phyloP scores from a whole-genome alignment of 805 yeast genomes.

The Wickerhamomyces silvicola region DNA sequence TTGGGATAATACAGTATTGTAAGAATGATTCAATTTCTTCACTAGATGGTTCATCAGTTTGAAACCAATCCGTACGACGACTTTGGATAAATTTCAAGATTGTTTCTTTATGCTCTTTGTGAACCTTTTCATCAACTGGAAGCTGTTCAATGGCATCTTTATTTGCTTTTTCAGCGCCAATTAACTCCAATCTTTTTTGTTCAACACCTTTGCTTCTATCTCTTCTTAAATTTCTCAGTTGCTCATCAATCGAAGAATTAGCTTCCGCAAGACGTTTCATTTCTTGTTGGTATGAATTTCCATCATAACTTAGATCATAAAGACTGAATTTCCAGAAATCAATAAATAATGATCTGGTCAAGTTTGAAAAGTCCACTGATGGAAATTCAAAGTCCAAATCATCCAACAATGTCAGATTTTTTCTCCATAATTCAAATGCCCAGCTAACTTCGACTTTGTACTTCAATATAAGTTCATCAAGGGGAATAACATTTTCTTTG shows the following conservation, averaged over 20 bases:
- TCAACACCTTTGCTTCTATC: conserved; percentile 11
- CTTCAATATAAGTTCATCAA: conserved; percentile 33
- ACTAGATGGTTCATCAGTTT: conserved; percentile 5
- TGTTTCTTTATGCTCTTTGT: conserved; percentile 32
- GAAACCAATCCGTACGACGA: conserved; percentile 36
- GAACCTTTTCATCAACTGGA: conserved; percentile 24
- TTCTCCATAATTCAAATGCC: conserved; percentile 79
- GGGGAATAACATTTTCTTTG: conserved; percentile 30
- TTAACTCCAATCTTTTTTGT: conserved; percentile 18
- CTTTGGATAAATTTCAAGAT: conserved; percentile 24
- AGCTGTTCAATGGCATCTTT: conserved; percentile 3
- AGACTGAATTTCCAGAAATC: conserved; percentile 71
- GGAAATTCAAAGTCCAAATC: conserved; percentile 6
- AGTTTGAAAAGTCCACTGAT: conserved; percentile 18
- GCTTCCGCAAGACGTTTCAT: conserved; percentile 31
- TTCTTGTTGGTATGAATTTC: conserved; percentile 43
- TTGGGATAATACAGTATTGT: conserved; percentile 65
- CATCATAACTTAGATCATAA: conserved; percentile 60
- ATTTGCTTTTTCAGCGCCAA: conserved; percentile 6
- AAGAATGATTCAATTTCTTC: conserved; percentile 35
- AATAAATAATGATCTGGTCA: conserved; percentile 41
- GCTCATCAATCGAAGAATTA: conserved; percentile 30
- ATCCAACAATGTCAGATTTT: conserved; percentile 24
- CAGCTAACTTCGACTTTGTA: conserved; percentile 49
- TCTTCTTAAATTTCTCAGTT: conserved; percentile 20